Base-by-base conservation (phyloP, 495 filamentous ascomycete species). In the Xylaria venustula region DNA sequence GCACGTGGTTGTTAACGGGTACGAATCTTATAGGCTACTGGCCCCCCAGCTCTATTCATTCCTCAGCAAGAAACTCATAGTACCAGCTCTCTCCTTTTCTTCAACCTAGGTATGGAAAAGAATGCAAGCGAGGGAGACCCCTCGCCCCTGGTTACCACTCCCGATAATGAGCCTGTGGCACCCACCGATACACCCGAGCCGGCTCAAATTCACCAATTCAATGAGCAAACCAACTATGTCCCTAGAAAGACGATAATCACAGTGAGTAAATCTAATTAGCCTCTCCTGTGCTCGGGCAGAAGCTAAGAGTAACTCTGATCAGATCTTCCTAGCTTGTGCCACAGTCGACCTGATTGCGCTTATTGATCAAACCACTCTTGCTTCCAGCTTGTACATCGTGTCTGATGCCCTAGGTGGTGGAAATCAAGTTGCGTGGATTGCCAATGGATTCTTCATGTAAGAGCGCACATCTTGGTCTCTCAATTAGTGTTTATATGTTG, bases 311-410 rank as follows among this genome's bases (percentile, higher is more conserved):
- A 19, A 45, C 42, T 20, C 5, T 17, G 19, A 45, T 4, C 42
- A 82, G 81, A 82, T 84, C 59, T 84, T 84, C 58, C 66, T 84
- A 32, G 80, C 80, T 19, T 84, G 81, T 59, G 75, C 81, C n/a
- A 81, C 71, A n/a, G 77, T 83, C 57, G 81, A 84, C 55, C 56
- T 84, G 22, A 54, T 84, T 26, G 78, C 81, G 4, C 70, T 83
- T 62, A 83, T 83, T 71, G 81, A 83, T 66, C 79, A 84, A 67
- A 84, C 81, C 2, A 83, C 79, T 6, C 66, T 84, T 23, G 81
- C 81, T 0, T 72, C 77, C 26, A 81, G 78, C 72, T 69, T 83
- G 28, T 79, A 79, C 14, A 81, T 81, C 59, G 78, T 84, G 40
- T 75, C 77, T 7, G 78, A 76, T 57, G 70, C 78, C 0, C 61